A percentile compares a stretch with the other conserved stretches of the same genome.
phyloP scores from a whole-genome alignment of 345 rosid species.

The Populus ilicifolia region DNA sequence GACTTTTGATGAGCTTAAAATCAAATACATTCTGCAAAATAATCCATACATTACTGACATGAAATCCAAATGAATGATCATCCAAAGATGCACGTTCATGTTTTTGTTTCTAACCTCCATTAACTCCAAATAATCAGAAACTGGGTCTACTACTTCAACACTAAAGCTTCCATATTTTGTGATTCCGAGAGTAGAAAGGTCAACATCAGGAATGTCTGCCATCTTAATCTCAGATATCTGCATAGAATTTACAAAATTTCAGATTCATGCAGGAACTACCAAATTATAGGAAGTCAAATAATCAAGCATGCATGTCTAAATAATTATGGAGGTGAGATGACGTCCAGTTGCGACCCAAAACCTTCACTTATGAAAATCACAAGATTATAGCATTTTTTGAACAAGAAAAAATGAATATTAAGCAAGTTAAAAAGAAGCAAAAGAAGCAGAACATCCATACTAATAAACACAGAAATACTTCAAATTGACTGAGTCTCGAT shows the following conservation, averaged over 20 bases:
- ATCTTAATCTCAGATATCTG: slow-evolving; percentile 83
- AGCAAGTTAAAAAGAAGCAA: background rate
- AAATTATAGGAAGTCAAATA: background rate
- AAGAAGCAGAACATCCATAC: background rate
- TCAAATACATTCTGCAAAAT: slow-evolving; percentile 80
- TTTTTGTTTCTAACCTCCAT: slow-evolving; percentile 63
- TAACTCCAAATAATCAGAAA: slow-evolving; percentile 83
- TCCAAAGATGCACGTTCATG: background rate
- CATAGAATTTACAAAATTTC: slow-evolving; percentile 11
- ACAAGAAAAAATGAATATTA: background rate
- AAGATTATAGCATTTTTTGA: background rate
- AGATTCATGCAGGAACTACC: background rate
- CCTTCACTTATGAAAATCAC: background rate
- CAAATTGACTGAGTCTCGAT: background rate
- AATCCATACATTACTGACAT: slow-evolving; percentile 22
- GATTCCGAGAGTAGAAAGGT: slow-evolving; percentile 67
- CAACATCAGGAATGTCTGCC: slow-evolving; percentile 78
- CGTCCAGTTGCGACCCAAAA: background rate
- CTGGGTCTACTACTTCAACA: slow-evolving; percentile 87
- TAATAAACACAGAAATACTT: background rate
- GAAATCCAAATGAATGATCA: slow-evolving; percentile 12
- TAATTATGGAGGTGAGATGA: background rate
- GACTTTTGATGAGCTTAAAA: slow-evolving; percentile 73
- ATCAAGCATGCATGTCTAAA: background rate
- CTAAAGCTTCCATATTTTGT: slow-evolving; percentile 61